Percentiles rank a stretch among this genome's conserved stretches.
Conservation (phyloP, 2,329 filamentous ascomycete species). For the Chaetomium olivaceum region DNA sequence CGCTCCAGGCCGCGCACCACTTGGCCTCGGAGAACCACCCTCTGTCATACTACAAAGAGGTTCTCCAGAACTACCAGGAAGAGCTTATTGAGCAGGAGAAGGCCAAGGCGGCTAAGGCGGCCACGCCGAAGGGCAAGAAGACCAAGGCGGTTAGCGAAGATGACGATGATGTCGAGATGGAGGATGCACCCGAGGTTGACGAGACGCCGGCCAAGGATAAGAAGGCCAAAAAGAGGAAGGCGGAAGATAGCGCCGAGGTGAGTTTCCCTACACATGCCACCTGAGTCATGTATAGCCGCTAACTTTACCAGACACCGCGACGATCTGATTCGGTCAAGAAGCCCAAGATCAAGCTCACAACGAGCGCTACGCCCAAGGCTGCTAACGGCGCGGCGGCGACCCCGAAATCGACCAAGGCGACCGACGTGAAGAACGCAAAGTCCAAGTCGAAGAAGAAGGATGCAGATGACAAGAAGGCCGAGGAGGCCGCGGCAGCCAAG, state of each 20-base stretch:
- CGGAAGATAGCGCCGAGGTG: slow-evolving; percentile 73
- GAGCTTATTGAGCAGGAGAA: slow-evolving; percentile 60
- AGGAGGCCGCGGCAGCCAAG: slow-evolving; percentile 48
- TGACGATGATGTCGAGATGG: slow-evolving; percentile 62
- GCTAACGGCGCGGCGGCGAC: slow-evolving; percentile 59
- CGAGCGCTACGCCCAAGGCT: slow-evolving; percentile 67
- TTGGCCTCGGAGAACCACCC: slow-evolving; percentile 78
- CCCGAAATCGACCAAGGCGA: slow-evolving; percentile 58
- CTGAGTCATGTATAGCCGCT: neutral
- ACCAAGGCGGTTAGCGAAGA: slow-evolving; percentile 55
- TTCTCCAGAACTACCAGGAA: slow-evolving; percentile 71
- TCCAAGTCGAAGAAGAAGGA: slow-evolving; percentile 59
- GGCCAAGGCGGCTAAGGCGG: slow-evolving; percentile 48
- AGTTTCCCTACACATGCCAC: slow-evolving; percentile 31
- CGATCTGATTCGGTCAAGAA: slow-evolving; percentile 66
- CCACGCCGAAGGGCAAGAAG: slow-evolving; percentile 52
- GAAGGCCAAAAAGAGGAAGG: slow-evolving; percentile 80
- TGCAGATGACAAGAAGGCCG: slow-evolving; percentile 57
- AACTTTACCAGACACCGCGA: slow-evolving; percentile 51
- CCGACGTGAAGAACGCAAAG: slow-evolving; percentile 48
- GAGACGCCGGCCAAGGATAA: slow-evolving; percentile 48
- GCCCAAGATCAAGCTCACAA: slow-evolving; percentile 65
- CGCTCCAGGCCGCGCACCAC: slow-evolving; percentile 74
- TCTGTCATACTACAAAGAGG: slow-evolving; percentile 78
- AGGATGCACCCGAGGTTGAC: slow-evolving; percentile 51